These are phyloP conservation scores for Nakazawaea wickerhamii DNA, from an alignment of 805 yeast genomes.

Conservation along the genomic window DNA sequence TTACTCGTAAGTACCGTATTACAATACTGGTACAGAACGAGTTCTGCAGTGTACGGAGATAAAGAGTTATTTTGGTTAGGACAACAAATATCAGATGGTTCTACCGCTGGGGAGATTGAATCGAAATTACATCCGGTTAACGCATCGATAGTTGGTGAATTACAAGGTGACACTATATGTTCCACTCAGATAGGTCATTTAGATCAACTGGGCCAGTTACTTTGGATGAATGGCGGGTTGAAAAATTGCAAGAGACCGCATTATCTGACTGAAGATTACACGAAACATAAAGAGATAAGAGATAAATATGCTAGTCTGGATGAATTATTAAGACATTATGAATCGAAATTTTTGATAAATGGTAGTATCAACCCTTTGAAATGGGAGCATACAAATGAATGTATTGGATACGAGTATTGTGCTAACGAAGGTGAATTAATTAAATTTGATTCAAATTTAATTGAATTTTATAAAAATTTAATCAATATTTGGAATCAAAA, in stretches of 20 bases:
- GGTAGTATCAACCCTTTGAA: not conserved
- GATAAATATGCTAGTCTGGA: not conserved
- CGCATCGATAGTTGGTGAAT: constrained; percentile 19
- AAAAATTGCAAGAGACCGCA: constrained; percentile 19
- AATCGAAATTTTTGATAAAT: not conserved
- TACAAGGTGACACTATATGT: constrained; percentile 18
- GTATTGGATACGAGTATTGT: constrained; percentile 4
- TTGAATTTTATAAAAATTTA: not conserved
- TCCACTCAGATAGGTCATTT: constrained; percentile 26
- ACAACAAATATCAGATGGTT: constrained; percentile 42
- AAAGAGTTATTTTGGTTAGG: constrained; percentile 77
- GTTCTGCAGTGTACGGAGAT: constrained; percentile 65
- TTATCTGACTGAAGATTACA: constrained; percentile 2
- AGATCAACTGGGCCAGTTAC: constrained; percentile 16
- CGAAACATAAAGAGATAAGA: not conserved
- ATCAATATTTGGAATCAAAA: not conserved
- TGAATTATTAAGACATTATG: not conserved
- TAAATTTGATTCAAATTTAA: not conserved
- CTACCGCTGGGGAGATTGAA: constrained; percentile 29
- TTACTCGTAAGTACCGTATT: constrained; percentile 36
- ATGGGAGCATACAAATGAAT: constrained; percentile 4
- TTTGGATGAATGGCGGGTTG: constrained; percentile 30
- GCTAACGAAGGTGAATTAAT: not conserved
- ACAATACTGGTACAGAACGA: constrained; percentile 37
- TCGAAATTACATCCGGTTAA: constrained; percentile 21